Conservation (phyloP, 331 rosid species). For the Quercus phellos region DNA sequence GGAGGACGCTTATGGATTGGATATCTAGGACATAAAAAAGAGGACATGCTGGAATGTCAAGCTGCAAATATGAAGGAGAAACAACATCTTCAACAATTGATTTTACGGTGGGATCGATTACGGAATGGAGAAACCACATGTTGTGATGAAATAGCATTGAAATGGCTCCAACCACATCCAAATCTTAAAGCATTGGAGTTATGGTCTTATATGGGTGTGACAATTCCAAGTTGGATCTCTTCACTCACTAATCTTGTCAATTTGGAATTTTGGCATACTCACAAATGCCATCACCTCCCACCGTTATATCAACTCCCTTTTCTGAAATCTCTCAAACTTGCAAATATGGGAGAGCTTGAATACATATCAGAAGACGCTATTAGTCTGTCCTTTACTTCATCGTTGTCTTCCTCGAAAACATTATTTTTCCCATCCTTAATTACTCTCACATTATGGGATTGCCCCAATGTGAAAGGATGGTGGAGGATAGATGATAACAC, state of each 20-base stretch:
- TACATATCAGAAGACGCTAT: not conserved
- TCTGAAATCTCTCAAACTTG: constrained; percentile 15
- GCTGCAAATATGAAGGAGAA: not conserved
- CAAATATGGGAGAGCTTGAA: constrained; percentile 1
- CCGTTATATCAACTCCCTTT: not conserved
- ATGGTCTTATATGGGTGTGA: constrained; percentile 1
- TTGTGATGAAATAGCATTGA: not conserved
- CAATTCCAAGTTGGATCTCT: constrained; percentile 6
- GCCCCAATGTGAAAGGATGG: constrained; percentile 29
- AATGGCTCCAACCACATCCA: constrained; percentile 1
- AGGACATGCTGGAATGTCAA: no score
- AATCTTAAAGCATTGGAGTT: not conserved
- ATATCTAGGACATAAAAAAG: no score
- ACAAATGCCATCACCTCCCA: not conserved
- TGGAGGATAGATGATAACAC: not conserved
- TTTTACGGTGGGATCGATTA: constrained; percentile 20
- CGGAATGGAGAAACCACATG: no score
- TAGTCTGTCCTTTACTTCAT: no score
- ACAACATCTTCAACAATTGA: not conserved
- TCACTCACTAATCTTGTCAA: not conserved
- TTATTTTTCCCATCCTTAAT: constrained; percentile 11
- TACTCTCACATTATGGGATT: constrained; percentile 25
- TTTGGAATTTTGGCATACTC: constrained; percentile 13
- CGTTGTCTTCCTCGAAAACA: not conserved
- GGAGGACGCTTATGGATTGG: no score